Conservation (phyloP, 2,329 filamentous ascomycete genomes). For the Dactylonectria macrodidyma region DNA sequence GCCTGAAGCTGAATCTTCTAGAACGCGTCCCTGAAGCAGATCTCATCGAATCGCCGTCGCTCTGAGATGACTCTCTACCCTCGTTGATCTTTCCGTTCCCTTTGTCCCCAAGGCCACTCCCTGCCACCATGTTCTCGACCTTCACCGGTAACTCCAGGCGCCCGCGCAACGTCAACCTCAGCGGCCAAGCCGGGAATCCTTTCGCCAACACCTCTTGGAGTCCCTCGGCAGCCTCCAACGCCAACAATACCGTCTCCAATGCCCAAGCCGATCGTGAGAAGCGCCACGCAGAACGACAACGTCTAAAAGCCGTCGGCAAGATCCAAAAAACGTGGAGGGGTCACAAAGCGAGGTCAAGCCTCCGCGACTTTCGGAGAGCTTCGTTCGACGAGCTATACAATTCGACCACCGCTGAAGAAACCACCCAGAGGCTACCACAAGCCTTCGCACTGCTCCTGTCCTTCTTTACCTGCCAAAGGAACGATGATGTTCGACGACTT, state of each 20-base stretch:
- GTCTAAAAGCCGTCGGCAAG: slow-evolving; percentile 78
- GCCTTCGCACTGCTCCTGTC: slow-evolving; percentile 65
- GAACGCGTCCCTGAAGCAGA: slow-evolving; percentile 37
- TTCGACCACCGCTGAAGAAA: slow-evolving; percentile 51
- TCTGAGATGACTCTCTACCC: slow-evolving; percentile 34
- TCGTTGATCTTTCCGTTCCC: slow-evolving; percentile 20
- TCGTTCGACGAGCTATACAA: slow-evolving; percentile 75
- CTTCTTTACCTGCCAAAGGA: slow-evolving; percentile 61
- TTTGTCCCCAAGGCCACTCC: slow-evolving; percentile 21
- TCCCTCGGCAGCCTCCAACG: slow-evolving; percentile 70
- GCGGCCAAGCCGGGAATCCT: slow-evolving; percentile 85
- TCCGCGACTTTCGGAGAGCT: slow-evolving; percentile 71
- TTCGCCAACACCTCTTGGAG: slow-evolving; percentile 77
- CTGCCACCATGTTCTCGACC: slow-evolving; percentile 82
- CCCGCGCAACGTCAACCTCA: slow-evolving; percentile 93
- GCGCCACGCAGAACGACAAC: slow-evolving; percentile 85
- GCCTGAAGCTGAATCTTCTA: slow-evolving; percentile 47
- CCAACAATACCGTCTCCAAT: slow-evolving; percentile 84
- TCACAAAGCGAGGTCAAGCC: slow-evolving; percentile 71
- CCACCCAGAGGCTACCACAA: slow-evolving; percentile 53
- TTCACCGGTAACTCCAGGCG: slow-evolving; percentile 92
- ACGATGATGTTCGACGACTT: slow-evolving; percentile 66
- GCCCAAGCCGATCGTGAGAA: slow-evolving; percentile 89
- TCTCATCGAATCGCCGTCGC: slow-evolving; percentile 10
- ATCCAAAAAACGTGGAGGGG: slow-evolving; percentile 91